These are phyloP conservation scores for Alopecurus myosuroides DNA, from an alignment of 176 grass and related monocot genomes.

Conservation along the genomic window DNA sequence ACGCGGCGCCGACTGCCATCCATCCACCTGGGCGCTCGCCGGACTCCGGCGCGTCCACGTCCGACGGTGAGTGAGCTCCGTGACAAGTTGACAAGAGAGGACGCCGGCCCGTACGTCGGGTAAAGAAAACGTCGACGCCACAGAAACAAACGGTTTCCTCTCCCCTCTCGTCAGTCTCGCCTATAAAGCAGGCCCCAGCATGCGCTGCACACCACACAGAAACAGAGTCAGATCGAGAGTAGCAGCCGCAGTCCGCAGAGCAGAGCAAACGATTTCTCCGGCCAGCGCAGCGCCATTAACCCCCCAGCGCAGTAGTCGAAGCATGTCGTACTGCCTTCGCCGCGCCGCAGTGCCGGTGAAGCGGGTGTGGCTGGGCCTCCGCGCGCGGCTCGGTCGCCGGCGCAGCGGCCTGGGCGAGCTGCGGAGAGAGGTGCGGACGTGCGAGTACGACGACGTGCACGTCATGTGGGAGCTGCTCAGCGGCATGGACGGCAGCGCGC, in stretches of 20 bases:
- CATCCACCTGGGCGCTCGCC: conserved; percentile 24
- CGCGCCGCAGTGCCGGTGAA: conserved; percentile 41
- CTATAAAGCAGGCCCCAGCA: not conserved
- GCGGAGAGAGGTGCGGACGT: conserved; percentile 52
- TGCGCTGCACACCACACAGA: not conserved
- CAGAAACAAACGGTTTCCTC: not conserved
- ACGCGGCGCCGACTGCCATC: not conserved
- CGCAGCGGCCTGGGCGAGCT: conserved; percentile 49
- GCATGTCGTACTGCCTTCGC: conserved; percentile 38
- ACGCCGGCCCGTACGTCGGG: not conserved
- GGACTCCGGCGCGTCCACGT: conserved; percentile 12
- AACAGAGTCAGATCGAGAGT: not conserved
- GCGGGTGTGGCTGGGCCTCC: conserved; percentile 43
- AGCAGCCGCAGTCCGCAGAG: not conserved
- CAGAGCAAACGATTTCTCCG: not conserved
- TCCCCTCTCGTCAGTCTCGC: not conserved
- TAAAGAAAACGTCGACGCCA: not conserved
- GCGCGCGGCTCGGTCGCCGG: conserved; percentile 40
- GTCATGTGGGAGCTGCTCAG: conserved; percentile 84
- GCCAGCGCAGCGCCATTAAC: not conserved
- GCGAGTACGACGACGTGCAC: conserved; percentile 76
- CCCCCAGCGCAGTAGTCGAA: not conserved
- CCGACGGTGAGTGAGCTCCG: not conserved
- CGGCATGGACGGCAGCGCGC: conserved; percentile 2
- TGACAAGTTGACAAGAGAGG: not conserved